Conservation (phyloP, 768 basidiomycete species). For the Chlorophyllum brunneum region DNA sequence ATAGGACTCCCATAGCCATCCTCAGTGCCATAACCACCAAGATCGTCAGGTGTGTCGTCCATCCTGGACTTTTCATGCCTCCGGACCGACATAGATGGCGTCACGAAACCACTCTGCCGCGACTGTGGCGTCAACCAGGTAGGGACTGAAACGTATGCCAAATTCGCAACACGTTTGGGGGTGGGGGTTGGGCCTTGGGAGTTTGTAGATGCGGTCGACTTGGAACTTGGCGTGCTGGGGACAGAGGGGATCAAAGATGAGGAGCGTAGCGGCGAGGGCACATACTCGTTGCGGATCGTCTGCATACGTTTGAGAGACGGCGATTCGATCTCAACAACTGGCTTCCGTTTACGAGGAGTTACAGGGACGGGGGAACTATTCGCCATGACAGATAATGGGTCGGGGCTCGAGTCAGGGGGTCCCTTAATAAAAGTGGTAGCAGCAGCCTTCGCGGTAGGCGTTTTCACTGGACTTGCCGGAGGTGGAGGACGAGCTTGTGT, state of each 20-base stretch:
- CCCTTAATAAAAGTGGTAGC: slow-evolving; percentile 8
- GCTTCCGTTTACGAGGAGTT: slow-evolving; percentile 74
- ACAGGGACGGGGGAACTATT: slow-evolving; percentile 24
- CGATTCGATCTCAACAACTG: slow-evolving; percentile 52
- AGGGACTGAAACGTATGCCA: slow-evolving; percentile 44
- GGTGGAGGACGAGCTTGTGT: slow-evolving; percentile 19
- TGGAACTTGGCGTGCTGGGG: slow-evolving; percentile 28
- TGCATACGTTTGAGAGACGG: slow-evolving; percentile 62
- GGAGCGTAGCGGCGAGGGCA: slow-evolving; percentile 12
- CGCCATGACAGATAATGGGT: slow-evolving; percentile 47
- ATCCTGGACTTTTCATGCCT: slow-evolving; percentile 27
- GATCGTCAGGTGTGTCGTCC: slow-evolving; percentile 35
- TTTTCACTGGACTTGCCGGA: slow-evolving; percentile 17
- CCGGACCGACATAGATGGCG: slow-evolving; percentile 14
- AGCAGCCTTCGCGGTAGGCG: slow-evolving; percentile 15
- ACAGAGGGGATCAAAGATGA: slow-evolving; percentile 19
- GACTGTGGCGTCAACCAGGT: slow-evolving; percentile 43
- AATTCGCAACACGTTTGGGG: slow-evolving; percentile 31
- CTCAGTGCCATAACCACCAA: slow-evolving; percentile 59
- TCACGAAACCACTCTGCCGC: slow-evolving; percentile 21
- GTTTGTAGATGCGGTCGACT: slow-evolving; percentile 18
- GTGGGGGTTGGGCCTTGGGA: slow-evolving; percentile 24
- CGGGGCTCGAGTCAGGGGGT: slow-evolving; percentile 43
- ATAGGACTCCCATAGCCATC: slow-evolving; percentile 31
- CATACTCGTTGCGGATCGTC: slow-evolving; percentile 14